Evolutionary conservation across 164 flowering plant species (phyloP), one percentile per base, ranked within the genome.

Genomic region (Malania oleifera): DNA sequence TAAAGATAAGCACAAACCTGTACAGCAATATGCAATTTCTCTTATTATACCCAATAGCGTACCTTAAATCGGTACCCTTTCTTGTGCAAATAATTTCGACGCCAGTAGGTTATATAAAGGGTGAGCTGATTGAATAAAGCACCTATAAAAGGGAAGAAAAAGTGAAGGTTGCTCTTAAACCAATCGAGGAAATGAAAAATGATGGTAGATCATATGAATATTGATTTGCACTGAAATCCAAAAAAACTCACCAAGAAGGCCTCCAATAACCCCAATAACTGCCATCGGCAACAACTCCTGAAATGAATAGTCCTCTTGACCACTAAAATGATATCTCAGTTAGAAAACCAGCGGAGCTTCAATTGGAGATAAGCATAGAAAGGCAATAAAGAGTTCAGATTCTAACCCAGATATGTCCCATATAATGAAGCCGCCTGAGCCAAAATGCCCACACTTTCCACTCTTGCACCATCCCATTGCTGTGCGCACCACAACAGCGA

Each of bases 401-500:
- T 60, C 74, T 68, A 65, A 92, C 98, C 73, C 97, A 24, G 91
- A 87, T 67, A 85, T 74, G 57, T 90, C 97, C 98, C 98, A 93
- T 67, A 93, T 93, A 45, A 93, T 90, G 82, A 90, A 90, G 59
- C 97, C 99, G 60, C 99, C 99, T 22, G 92, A 79, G 26, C 97
- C 99, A 82, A 93, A 93, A 78, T 90, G 99, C 23, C 99, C 99
- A 77, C 99, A 93, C 6, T 81, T 82, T 67, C 95, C 95, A 76
- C 83, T 83, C 69, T 75, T 85, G 64, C 99, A 93, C 97, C 97
- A 93, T 35, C 87, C 87, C 97, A 93, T 90, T 47, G 95, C 92
- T 61, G 85, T 76, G 53, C 97, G 95, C 35, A 93, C 95, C 57
- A 90, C 95, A 65, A 93, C 97, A 67, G 95, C 99, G 62, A 93